Base-by-base conservation (phyloP, 1,284 basidiomycete species). In the Ustilago hordei region DNA sequence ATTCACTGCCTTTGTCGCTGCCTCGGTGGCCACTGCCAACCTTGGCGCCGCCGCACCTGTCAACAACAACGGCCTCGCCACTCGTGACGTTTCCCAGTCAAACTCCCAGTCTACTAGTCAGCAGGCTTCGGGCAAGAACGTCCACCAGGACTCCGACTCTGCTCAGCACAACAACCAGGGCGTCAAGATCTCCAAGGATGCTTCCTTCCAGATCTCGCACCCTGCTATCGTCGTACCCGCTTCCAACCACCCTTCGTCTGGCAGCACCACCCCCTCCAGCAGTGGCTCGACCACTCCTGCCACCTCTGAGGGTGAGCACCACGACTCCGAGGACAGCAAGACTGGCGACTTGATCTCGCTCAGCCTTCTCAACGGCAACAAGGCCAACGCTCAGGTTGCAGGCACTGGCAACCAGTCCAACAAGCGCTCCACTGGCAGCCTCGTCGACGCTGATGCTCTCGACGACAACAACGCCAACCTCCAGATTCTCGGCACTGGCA, bases 1-100 rank as follows among this genome's bases (percentile, higher is more conserved):
- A 55, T 69, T 69, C 62, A 69, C 68, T 36, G 68, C 68, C 12
- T 69, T 69, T 35, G 68, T 69, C 48, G 68, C 43, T 28, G 68
- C 68, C 52, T 69, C 68, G 36, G 58, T 69, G 48, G 68, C 68
- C 32, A 69, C 68, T 32, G 68, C 68, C 34, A 55, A 69, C 61
- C 45, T 69, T 23, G 47, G 39, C 34, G 36, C 61, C n/a, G 68
- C 56, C 15, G 68, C 68, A n/a, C 68, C 68, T 54, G 58, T 64
- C 60, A 52, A 35, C 47, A 47, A 47, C 45, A 45, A 43, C 48
- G 52, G 34, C 28, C 52, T 53, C 52, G 52, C 45, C 23, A 31
- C 54, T 55, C 54, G 54, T 31, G 54, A 55, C 54, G 34, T 66
- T 47, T 50, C 55, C 13, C 68, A 69, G 68, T 55, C 55, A 57